A percentile compares a stretch with the other conserved stretches of the same genome.
Conservation (phyloP, 2,329 filamentous ascomycete genomes). For the Allantophomopsis lycopodina region DNA sequence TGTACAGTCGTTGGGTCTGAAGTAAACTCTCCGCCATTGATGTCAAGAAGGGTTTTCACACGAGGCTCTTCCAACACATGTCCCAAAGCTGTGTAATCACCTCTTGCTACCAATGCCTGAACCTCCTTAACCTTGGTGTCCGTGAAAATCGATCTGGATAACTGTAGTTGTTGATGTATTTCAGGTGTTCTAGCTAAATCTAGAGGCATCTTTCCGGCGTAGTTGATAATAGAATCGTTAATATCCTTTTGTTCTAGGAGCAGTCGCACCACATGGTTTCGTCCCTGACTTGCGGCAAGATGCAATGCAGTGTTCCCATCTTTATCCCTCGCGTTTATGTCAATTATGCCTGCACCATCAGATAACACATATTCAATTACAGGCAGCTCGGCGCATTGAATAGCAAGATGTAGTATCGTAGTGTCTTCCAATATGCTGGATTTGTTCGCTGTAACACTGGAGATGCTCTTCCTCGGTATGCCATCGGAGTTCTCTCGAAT, state of each 20-base stretch:
- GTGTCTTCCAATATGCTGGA: slow-evolving; percentile 56
- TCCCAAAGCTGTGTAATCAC: slow-evolving; percentile 67
- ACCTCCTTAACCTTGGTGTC: slow-evolving; percentile 77
- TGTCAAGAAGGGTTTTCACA: slow-evolving; percentile 76
- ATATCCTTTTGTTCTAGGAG: slow-evolving; percentile 71
- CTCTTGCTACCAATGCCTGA: slow-evolving; percentile 59
- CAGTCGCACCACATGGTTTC: slow-evolving; percentile 67
- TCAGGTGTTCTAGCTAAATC: slow-evolving; percentile 86
- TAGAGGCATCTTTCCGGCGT: slow-evolving; percentile 70
- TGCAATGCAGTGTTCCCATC: slow-evolving; percentile 93
- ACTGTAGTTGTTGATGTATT: slow-evolving; percentile 89
- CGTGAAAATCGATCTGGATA: slow-evolving; percentile 78
- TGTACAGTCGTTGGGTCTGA: slow-evolving; percentile 68
- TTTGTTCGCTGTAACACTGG: slow-evolving; percentile 7
- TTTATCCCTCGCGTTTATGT: slow-evolving; percentile 81
- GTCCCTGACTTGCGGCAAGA: slow-evolving; percentile 70
- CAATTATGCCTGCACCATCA: slow-evolving; percentile 49
- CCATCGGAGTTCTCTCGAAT: slow-evolving; percentile 44
- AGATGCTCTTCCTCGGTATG: slow-evolving; percentile 27
- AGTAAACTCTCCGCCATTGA: slow-evolving; percentile 82
- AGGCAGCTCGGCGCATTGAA: slow-evolving; percentile 85
- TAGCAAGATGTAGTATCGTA: slow-evolving; percentile 81
- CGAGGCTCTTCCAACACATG: slow-evolving; percentile 72
- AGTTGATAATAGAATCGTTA: slow-evolving; percentile 80
- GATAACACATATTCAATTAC: slow-evolving; percentile 94